These are phyloP conservation scores for Tuber umbilicatum DNA, from an alignment of 495 filamentous ascomycete genomes.

Conservation along the genomic window DNA sequence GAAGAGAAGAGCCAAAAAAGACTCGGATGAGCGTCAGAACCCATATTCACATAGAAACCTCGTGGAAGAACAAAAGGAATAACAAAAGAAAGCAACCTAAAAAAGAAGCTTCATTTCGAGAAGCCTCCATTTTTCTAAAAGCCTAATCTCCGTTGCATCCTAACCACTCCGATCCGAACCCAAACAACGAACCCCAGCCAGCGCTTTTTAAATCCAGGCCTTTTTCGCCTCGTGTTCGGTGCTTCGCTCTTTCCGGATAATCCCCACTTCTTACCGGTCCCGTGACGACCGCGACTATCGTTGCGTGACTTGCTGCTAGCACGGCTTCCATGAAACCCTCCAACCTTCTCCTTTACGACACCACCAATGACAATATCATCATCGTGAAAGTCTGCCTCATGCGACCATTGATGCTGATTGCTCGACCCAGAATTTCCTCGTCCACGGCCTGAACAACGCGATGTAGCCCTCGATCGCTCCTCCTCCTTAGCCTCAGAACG, in stretches of 20 bases:
- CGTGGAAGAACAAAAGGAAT: not conserved
- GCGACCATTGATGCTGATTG: slow-evolving; percentile 30
- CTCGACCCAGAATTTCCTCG: slow-evolving; percentile 37
- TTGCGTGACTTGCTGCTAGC: not conserved
- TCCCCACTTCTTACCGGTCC: slow-evolving; percentile 36
- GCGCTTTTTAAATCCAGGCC: slow-evolving; percentile 34
- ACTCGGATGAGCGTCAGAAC: not conserved
- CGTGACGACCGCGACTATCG: slow-evolving; percentile 19
- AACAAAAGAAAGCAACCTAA: not conserved
- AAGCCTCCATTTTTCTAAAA: slow-evolving; percentile 21
- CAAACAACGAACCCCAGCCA: slow-evolving; percentile 42
- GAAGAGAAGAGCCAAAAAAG: slow-evolving; percentile 1
- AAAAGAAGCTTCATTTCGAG: not conserved
- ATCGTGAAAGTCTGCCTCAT: slow-evolving; percentile 10
- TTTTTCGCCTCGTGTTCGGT: slow-evolving; percentile 9
- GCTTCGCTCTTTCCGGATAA: slow-evolving; percentile 9
- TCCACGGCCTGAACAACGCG: slow-evolving; percentile 32
- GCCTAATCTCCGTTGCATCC: slow-evolving; percentile 39
- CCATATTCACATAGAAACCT: slow-evolving; percentile 1
- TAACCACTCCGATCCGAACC: slow-evolving; percentile 41
- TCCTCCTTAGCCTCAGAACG: slow-evolving; percentile 39
- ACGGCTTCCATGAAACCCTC: not conserved
- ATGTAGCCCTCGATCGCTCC: slow-evolving; percentile 35
- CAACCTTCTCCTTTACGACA: not conserved
- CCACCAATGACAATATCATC: slow-evolving; percentile 15